Base-by-base conservation (phyloP, 139 green algal genomes). In the Tetraselmis chui region DNA sequence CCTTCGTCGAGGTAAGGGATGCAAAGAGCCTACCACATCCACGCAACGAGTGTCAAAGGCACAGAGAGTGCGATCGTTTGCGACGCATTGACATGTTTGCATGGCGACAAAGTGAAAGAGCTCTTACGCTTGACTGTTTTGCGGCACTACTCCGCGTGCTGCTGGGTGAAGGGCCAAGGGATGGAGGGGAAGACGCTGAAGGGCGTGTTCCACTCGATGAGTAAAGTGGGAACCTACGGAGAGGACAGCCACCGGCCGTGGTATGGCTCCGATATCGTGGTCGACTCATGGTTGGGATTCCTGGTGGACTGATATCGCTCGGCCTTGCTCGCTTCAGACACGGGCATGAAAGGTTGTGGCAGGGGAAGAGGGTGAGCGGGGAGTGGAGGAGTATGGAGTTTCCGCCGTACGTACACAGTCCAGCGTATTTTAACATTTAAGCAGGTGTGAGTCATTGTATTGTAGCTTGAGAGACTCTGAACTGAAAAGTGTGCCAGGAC, bases 131-230 rank as follows among this genome's bases (percentile, higher is more conserved):
- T 1, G 11, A 58, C 18, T 26, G 2, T 28, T 79, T 79, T 28
- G 5, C 31, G 28, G 59, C 76, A 5, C 23, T 59, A 22, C 23
- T 23, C 26, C 32, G 2, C 32, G 59, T 67, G 59, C 80, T 81
- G 31, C 23, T 27, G 23, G 32, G 23, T 59, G 28, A 75, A 81
- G 31, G 91, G 90, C 0, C 45, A 67, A 18, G 45, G 45, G 45
- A 18, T 67, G 45, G 45, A 67, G 5, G 45, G 11, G 45, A 5
- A 67, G 45, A 67, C 45, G n/a, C 80, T 96, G 27, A 86, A 92
- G 23, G 91, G 89, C 2, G 88, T 92, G 2, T 94, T 88, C 74
- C 92, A 96, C 81, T 87, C 75, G 58, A 91, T 93, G 86, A 86
- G 76, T 75, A 84, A 30, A 24, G 83, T 93, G 0, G 90, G 92